Evolutionary conservation across 2,329 filamentous ascomycete species (phyloP), one percentile per base, ranked within the genome.

Genomic region (Pyrenophora tritici-repentis): DNA sequence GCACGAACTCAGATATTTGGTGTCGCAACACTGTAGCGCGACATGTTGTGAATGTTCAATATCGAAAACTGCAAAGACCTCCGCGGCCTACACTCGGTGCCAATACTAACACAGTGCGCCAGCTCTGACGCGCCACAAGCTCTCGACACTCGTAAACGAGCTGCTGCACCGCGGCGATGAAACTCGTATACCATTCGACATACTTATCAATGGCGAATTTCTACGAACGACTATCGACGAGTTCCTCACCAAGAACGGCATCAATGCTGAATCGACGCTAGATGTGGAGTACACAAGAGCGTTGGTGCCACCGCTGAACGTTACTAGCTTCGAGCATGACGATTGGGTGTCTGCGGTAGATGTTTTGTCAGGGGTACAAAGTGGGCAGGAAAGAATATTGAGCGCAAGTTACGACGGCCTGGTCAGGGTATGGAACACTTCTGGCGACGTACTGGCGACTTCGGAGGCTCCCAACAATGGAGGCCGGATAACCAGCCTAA

Each of bases 331-430:
- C 72, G 88, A 97, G 77, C 93, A 99, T 73, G 92, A 99, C 68
- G 94, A 97, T 74, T 99, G 94, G 94, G 89, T 99, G 41, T 90
- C 90, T 71, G 84, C 85, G 20, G 86, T 97, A 20, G 91, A 97
- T 72, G 83, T 96, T 4, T 79, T 96, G 18, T 92, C 91, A 2
- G 85, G 63, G 12, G 64, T 78, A 39, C 73, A 75, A 20, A 75
- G 75, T 32, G 83, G 85, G 17, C 84, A 87, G 59, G 85, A 89
- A 65, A 80, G 89, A 56, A 87, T 97, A 53, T 78, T 96, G n/a
- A 95, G 91, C n/a, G 91, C 86, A 24, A 93, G 90, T 40, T 97
- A 96, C 70, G 94, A 99, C 72, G 93, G 93, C 7, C 77, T 96
- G 13, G 77, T 97, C 48, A 83, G 92, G 60, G 82, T 97, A 58